A percentile compares a stretch with the other conserved stretches of the same genome.
phyloP scores from a whole-genome alignment of 805 yeast genomes.

The Pichia heedii region DNA sequence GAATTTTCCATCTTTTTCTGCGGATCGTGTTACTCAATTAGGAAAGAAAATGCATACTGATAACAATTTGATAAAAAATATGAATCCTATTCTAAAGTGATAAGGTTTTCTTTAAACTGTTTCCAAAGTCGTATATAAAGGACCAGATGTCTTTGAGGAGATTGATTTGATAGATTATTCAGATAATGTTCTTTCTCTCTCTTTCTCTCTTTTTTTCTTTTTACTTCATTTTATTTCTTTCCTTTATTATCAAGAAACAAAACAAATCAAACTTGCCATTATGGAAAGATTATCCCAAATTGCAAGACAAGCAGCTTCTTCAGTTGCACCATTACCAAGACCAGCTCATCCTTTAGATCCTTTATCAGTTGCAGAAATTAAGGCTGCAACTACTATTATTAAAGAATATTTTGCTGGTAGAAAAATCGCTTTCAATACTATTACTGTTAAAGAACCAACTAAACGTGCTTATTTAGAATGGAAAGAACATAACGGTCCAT shows the following conservation, averaged over 20 bases:
- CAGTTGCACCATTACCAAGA: slow-evolving; percentile 42
- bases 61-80: no score
- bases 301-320: slow-evolving; percentile 51
- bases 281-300: slow-evolving; percentile 64
- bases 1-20: no score
- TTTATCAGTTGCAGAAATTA: slow-evolving; percentile 53
- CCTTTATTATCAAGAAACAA: not conserved
- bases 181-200: no score
- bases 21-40: no score
- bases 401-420: slow-evolving; percentile 39
- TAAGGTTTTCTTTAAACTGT: no score
- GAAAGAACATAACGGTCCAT: slow-evolving; percentile 52
- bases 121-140: not conserved
- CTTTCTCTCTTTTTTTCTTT: not conserved
- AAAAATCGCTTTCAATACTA: slow-evolving; percentile 50
- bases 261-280: not conserved
- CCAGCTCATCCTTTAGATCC: slow-evolving; percentile 70
- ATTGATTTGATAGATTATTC: no score
- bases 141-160: not conserved
- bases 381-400: slow-evolving; percentile 44
- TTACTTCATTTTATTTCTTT: not conserved
- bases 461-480: slow-evolving; percentile 55
- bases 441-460: slow-evolving; percentile 64
- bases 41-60: no score
- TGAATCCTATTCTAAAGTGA: no score